These are phyloP conservation scores for Wickerhamomyces canadensis DNA, from an alignment of 805 yeast genomes.

Conservation along the genomic window DNA sequence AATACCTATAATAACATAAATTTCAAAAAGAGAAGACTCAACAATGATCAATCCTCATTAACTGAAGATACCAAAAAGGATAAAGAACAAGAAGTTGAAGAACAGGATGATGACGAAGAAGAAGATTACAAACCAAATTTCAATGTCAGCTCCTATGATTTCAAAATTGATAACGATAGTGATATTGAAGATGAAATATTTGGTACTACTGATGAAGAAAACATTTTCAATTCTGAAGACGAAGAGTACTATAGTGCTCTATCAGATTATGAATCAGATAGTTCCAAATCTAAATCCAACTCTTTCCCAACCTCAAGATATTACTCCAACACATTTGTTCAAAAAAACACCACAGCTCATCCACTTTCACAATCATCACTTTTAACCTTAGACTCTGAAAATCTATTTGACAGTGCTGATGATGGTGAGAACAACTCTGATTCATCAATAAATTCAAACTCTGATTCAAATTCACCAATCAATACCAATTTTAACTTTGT, in stretches of 20 bases:
- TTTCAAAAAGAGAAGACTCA: slow-evolving; percentile 22
- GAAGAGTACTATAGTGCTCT: slow-evolving; percentile 22
- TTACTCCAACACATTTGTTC: slow-evolving; percentile 3
- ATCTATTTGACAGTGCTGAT: slow-evolving; percentile 13
- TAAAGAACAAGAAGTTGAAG: not conserved
- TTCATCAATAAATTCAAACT: no score
- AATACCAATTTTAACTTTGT: slow-evolving; percentile 3
- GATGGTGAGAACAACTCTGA: no score
- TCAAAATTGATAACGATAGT: slow-evolving; percentile 4
- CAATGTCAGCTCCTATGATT: slow-evolving; percentile 1
- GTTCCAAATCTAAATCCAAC: no score
- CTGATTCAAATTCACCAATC: slow-evolving; percentile 11
- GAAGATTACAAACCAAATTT: not conserved
- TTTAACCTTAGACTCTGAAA: slow-evolving; percentile 2
- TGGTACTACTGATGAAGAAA: no score
- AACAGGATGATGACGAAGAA: not conserved
- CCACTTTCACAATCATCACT: not conserved
- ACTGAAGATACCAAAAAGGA: no score
- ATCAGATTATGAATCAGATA: slow-evolving; percentile 21
- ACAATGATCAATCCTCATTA: slow-evolving; percentile 1
- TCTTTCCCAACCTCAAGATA: slow-evolving; percentile 7
- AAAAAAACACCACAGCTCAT: slow-evolving; percentile 3
- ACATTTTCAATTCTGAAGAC: slow-evolving; percentile 23
- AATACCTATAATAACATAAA: slow-evolving; percentile 22
- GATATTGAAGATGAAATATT: no score